A percentile compares a stretch with the other conserved stretches of the same genome.
phyloP scores from a whole-genome alignment of 2,329 filamentous ascomycete genomes.

The Aspergillus proliferans region DNA sequence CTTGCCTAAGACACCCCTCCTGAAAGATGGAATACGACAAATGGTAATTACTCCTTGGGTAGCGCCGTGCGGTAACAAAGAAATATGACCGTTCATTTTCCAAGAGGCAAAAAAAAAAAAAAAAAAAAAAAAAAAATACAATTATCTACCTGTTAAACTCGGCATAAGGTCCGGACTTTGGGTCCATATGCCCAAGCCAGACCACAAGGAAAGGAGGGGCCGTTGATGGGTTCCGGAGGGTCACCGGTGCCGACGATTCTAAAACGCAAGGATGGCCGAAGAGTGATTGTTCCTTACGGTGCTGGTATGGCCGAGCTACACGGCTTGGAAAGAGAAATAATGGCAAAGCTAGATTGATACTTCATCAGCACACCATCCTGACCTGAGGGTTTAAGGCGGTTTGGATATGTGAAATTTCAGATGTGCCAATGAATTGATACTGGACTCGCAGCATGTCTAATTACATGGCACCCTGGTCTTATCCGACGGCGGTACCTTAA shows the following conservation, averaged over 20 bases:
- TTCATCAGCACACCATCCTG: background rate
- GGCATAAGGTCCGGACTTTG: background rate
- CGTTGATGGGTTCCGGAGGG: conserved; percentile 11
- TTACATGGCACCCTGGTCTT: background rate
- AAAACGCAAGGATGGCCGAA: conserved; percentile 1
- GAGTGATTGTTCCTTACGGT: background rate
- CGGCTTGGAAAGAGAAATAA: background rate
- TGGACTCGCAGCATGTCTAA: background rate
- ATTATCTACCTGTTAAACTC: background rate
- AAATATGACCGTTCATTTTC: background rate
- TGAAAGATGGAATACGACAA: background rate
- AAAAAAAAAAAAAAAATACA: background rate
- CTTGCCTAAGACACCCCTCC: conserved; percentile 3
- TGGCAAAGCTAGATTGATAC: background rate
- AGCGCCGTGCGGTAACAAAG: background rate
- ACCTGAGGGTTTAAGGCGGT: background rate
- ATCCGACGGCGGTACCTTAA: background rate
- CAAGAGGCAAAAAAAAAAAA: background rate
- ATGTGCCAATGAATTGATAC: background rate
- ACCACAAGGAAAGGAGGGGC: conserved; percentile 16
- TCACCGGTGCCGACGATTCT: conserved; percentile 11
- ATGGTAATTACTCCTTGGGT: background rate
- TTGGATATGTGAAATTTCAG: background rate
- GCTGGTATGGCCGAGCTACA: background rate
- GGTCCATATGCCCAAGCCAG: conserved; percentile 8